A percentile compares a stretch with the other conserved stretches of the same genome.
These are phyloP conservation scores for Strobilomyces echinocephalus DNA, from an alignment of 768 basidiomycete genomes.

Conservation along the genomic window DNA sequence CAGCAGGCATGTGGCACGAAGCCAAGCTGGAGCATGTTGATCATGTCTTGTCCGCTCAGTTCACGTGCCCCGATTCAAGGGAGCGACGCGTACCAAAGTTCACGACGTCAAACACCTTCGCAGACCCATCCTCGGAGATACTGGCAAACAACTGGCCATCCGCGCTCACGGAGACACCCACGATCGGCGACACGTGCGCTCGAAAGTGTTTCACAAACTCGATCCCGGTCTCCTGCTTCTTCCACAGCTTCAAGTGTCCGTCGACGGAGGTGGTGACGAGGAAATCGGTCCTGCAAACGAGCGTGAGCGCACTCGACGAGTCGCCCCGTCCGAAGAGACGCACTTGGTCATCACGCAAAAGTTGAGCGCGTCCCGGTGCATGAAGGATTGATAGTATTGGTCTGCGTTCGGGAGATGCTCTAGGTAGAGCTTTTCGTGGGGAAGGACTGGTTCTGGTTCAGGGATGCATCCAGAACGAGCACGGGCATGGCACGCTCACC, in stretches of 20 bases:
- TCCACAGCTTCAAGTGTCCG: slow-evolving; percentile 98
- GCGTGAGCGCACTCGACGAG: slow-evolving; percentile 4
- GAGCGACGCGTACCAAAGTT: slow-evolving; percentile 78
- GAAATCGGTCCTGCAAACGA: slow-evolving; percentile 71
- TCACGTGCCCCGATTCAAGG: background rate
- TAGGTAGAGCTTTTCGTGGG: slow-evolving; percentile 88
- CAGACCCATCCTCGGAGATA: slow-evolving; percentile 84
- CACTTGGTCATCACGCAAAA: slow-evolving; percentile 87
- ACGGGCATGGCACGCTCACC: slow-evolving; percentile 41
- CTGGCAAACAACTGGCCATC: slow-evolving; percentile 93
- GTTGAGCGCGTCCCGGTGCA: slow-evolving; percentile 93
- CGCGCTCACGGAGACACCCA: slow-evolving; percentile 77
- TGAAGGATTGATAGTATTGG: slow-evolving; percentile 95
- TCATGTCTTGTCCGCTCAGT: slow-evolving; percentile 70
- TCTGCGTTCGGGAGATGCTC: slow-evolving; percentile 89
- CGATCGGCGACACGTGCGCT: slow-evolving; percentile 77
- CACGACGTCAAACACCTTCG: slow-evolving; percentile 95
- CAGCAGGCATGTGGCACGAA: slow-evolving; percentile 86
- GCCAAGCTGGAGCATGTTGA: slow-evolving; percentile 90
- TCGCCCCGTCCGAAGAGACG: slow-evolving; percentile 17
- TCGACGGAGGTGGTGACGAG: slow-evolving; percentile 92
- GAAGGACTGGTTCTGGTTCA: slow-evolving; percentile 58
- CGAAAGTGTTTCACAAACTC: slow-evolving; percentile 99
- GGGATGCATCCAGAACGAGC: background rate
- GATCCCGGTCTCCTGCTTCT: slow-evolving; percentile 92